Base-by-base conservation (phyloP, 192 early-diverging fungal genomes). In the Coemansia sp. region DNA sequence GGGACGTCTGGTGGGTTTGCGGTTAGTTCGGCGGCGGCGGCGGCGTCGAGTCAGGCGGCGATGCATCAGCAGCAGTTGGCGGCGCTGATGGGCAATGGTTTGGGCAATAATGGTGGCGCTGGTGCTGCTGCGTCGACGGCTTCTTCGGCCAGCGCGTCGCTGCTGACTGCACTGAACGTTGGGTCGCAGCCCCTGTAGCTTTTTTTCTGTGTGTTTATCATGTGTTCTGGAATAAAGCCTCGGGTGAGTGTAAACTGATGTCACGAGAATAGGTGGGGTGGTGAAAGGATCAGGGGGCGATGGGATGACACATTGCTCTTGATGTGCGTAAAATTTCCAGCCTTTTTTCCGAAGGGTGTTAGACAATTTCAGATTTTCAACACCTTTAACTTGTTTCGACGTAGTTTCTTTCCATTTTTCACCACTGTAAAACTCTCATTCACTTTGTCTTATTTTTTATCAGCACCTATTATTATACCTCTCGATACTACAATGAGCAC, bases 101-200 rank as follows among this genome's bases (percentile, higher is more conserved):
- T 46, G 23, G 38, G 25, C 44, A 13, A 25, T 30, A 25, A 34
- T 27, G 25, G 7, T 39, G 48, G 23, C 3, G 30, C 14, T 33
- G 25, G 14, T 46, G 55, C 55, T 21, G 21, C 30, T 12, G 57
- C 45, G 46, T 49, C 63, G 8, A 46, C 57, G 34, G 14, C 40
- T 43, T 25, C 40, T 15, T 30, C 53, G 13, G 17, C 61, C 25
- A 59, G 57, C 50, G 38, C 68, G 11, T 63, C 56, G 53, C 47
- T 64, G 39, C 50, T 69, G 54, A 58, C 66, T 0, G 58, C 66
- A 2, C 45, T 68, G 5, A 75, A 69, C 23, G 62, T 66, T 2
- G 57, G 61, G 17, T 75, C 72, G 25, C 72, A 75, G 38, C 66
- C 62, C 0, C 53, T 64, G 11, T 75, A 52, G 30, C 17, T 25